Percentiles rank a stretch among this genome's conserved stretches.
These are phyloP conservation scores for Saturnispora besseyi DNA, from an alignment of 805 yeast species.

Conservation along the genomic window DNA sequence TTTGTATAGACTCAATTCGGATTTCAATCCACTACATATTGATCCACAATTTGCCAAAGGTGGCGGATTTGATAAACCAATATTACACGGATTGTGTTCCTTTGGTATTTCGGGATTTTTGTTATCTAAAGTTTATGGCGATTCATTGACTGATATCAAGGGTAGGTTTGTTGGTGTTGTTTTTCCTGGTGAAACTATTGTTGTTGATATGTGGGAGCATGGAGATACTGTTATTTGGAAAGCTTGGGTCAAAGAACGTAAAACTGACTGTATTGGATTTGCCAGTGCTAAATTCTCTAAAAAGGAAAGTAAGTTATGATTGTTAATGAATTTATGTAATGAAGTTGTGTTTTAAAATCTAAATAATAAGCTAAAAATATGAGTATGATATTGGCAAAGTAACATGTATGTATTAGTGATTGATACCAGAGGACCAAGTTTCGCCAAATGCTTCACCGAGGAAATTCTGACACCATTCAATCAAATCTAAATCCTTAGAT, in stretches of 20 bases:
- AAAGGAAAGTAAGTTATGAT: slow-evolving; percentile 5
- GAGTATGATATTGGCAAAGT: background rate
- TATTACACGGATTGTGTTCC: slow-evolving; percentile 85
- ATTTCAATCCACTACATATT: slow-evolving; percentile 89
- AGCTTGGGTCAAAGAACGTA: slow-evolving; percentile 65
- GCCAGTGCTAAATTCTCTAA: slow-evolving; percentile 60
- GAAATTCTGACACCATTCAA: slow-evolving; percentile 33
- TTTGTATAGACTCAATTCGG: slow-evolving; percentile 85
- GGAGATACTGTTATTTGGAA: slow-evolving; percentile 66
- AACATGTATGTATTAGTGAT: background rate
- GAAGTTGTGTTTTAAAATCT: background rate
- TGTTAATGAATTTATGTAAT: background rate
- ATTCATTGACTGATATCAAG: slow-evolving; percentile 67
- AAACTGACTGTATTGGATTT: slow-evolving; percentile 60
- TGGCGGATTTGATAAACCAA: slow-evolving; percentile 79
- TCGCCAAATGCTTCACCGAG: slow-evolving; percentile 53
- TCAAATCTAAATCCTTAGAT: slow-evolving; percentile 34
- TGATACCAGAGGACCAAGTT: slow-evolving; percentile 45
- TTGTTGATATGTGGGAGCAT: slow-evolving; percentile 76
- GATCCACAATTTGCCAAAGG: slow-evolving; percentile 86
- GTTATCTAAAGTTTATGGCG: slow-evolving; percentile 70
- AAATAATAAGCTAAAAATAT: too few relatives aligned
- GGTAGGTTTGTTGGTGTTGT: slow-evolving; percentile 87
- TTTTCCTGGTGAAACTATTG: slow-evolving; percentile 87
- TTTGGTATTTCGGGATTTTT: slow-evolving; percentile 76